Conservation (phyloP, 257 asterid species). For the Solanum dulcamara region DNA sequence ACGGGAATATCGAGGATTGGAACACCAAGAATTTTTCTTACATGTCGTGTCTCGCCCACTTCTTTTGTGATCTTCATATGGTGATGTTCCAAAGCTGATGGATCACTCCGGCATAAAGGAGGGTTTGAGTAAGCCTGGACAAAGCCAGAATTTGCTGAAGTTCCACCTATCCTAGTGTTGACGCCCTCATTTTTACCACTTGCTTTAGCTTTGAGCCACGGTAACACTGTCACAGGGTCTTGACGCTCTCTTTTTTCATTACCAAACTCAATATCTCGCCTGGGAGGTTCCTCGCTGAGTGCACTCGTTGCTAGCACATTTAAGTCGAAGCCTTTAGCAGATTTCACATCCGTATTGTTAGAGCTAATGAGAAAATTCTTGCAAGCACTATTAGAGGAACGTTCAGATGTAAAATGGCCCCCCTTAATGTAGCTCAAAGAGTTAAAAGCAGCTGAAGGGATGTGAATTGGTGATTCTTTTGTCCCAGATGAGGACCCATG, state of each 20-base stretch:
- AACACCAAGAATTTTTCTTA: conserved; percentile 57
- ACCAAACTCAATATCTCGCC: conserved; percentile 28
- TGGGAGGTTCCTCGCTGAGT: conserved; percentile 19
- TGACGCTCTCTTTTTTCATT: conserved; percentile 28
- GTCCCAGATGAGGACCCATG: conserved; percentile 57
- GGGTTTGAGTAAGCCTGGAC: conserved; percentile 19
- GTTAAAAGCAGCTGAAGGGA: conserved; percentile 22
- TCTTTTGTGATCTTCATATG: conserved; percentile 13
- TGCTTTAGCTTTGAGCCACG: conserved; percentile 68
- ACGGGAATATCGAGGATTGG: conserved; percentile 47
- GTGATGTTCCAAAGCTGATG: conserved; percentile 12
- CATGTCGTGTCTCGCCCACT: conserved; percentile 18
- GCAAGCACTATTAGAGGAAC: conserved; percentile 15
- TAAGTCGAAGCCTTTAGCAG: conserved; percentile 51
- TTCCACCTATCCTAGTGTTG: conserved; percentile 12
- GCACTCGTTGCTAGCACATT: conserved; percentile 42
- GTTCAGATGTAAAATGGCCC: conserved; percentile 19
- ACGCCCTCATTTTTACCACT: conserved; percentile 7
- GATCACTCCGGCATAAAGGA: conserved; percentile 1
- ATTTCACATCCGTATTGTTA: conserved; percentile 18
- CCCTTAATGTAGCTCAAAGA: conserved; percentile 22
- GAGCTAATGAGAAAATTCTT: conserved; percentile 19
- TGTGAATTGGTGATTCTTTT: conserved; percentile 23
- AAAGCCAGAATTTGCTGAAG: conserved; percentile 8
- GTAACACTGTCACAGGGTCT: conserved; percentile 27